A percentile compares a stretch with the other conserved stretches of the same genome.
Evolutionary conservation across 169 alveolate genomes (phyloP).

Genomic region (Plasmodium malariae): DNA sequence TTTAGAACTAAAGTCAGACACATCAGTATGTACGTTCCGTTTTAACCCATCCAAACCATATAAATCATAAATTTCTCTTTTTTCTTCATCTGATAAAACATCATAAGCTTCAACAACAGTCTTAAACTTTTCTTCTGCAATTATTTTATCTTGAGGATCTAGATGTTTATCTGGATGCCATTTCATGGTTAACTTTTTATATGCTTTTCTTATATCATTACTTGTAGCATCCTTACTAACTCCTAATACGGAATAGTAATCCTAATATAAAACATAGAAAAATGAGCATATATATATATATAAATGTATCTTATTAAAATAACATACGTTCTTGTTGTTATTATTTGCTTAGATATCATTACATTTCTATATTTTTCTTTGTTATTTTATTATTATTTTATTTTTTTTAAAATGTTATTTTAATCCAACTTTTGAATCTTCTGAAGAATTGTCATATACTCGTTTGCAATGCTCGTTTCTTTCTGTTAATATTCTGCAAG

Average conservation of each 20-base stretch:
- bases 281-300: background rate
- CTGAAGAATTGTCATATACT: background rate
- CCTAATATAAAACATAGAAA: slow-evolving; percentile 57
- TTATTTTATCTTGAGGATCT: slow-evolving; percentile 17
- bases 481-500: slow-evolving; percentile 9
- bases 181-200: slow-evolving; percentile 90
- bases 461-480: background rate
- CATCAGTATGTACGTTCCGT: slow-evolving; percentile 82
- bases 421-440: slow-evolving; percentile 8
- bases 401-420: too few species aligned
- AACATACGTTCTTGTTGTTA: background rate
- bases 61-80: slow-evolving; percentile 94
- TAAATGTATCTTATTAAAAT: background rate
- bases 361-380: background rate
- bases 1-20: slow-evolving; percentile 12
- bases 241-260: slow-evolving; percentile 84
- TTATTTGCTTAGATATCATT: background rate
- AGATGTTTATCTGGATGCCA: slow-evolving; percentile 91
- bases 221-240: slow-evolving; percentile 80
- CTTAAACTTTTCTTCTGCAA: slow-evolving; percentile 91
- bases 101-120: slow-evolving; percentile 95
- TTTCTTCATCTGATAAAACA: slow-evolving; percentile 94
- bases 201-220: slow-evolving; percentile 93
- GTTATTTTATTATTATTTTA: background rate
- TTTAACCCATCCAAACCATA: slow-evolving; percentile 96